Percentiles rank a stretch among this genome's conserved stretches.
Conservation (phyloP, 305 asterid species). For the Petunia hybrid region DNA sequence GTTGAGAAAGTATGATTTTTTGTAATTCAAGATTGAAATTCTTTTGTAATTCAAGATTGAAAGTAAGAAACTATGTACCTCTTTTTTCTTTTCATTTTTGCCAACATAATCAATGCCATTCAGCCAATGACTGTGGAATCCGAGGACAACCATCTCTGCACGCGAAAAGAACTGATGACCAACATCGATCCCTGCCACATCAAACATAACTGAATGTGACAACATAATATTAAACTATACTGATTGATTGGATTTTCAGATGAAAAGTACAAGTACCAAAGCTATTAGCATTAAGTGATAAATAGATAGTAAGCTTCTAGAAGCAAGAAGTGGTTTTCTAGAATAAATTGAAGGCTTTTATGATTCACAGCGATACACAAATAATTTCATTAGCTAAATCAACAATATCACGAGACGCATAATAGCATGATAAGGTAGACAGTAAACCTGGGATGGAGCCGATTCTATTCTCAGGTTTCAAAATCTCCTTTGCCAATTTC, state of each 20-base stretch:
- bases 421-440: constrained; percentile 20
- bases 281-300: neutral
- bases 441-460: constrained; percentile 82
- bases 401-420: neutral
- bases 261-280: neutral
- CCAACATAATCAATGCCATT: constrained; percentile 88
- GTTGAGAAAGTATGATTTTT: neutral
- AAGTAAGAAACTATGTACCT: constrained; percentile 44
- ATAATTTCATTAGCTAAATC: too few relatives aligned
- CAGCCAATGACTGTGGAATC: constrained; percentile 87
- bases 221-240: constrained; percentile 18
- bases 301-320: neutral
- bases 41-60: neutral
- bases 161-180: constrained; percentile 92
- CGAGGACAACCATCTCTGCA: constrained; percentile 90
- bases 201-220: constrained; percentile 8
- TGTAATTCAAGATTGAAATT: neutral
- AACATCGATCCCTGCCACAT: constrained; percentile 78
- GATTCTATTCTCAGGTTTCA: constrained; percentile 49
- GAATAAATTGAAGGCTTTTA: neutral
- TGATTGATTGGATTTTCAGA: neutral
- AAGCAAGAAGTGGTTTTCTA: neutral
- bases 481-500: constrained; percentile 44
- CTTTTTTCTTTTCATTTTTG: constrained; percentile 32
- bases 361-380: too few relatives aligned